These are phyloP conservation scores for Tirmania nivea DNA, from an alignment of 495 filamentous ascomycete genomes.

Conservation along the genomic window DNA sequence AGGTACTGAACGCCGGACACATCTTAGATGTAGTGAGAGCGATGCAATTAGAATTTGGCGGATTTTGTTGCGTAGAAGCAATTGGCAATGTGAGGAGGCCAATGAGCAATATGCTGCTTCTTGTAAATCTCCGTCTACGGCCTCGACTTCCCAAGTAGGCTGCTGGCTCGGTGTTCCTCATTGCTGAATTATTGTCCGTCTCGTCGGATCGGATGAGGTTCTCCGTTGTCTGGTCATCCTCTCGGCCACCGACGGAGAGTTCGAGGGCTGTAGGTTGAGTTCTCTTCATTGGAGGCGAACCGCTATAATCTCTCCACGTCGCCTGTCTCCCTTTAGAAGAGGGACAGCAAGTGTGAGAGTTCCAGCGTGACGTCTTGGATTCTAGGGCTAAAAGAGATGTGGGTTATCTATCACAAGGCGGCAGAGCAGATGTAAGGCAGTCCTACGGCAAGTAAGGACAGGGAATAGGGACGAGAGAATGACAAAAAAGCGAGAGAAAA, in stretches of 20 bases:
- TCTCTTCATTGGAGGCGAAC: too few species aligned
- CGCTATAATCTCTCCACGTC: background rate
- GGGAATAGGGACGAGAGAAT: background rate
- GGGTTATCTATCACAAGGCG: background rate
- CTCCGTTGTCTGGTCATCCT: too few species aligned
- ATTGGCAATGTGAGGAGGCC: background rate
- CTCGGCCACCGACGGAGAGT: too few species aligned
- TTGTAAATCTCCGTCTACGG: background rate
- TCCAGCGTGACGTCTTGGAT: background rate
- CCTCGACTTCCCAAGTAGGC: background rate
- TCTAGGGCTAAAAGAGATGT: background rate
- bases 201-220: too few species aligned
- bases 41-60: conserved; percentile 33
- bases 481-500: background rate
- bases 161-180: background rate
- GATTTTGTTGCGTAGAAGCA: background rate
- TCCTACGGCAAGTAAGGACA: too few species aligned
- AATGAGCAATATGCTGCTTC: background rate
- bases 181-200: too few species aligned
- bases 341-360: background rate
- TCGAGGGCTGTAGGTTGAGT: too few species aligned
- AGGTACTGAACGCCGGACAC: conserved; percentile 63
- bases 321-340: background rate
- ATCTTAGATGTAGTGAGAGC: conserved; percentile 54
- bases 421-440: background rate